A percentile compares a stretch with the other conserved stretches of the same genome.
Evolutionary conservation across 2,329 filamentous ascomycete species (phyloP).

Genomic region (Lecanicillium sp.): DNA sequence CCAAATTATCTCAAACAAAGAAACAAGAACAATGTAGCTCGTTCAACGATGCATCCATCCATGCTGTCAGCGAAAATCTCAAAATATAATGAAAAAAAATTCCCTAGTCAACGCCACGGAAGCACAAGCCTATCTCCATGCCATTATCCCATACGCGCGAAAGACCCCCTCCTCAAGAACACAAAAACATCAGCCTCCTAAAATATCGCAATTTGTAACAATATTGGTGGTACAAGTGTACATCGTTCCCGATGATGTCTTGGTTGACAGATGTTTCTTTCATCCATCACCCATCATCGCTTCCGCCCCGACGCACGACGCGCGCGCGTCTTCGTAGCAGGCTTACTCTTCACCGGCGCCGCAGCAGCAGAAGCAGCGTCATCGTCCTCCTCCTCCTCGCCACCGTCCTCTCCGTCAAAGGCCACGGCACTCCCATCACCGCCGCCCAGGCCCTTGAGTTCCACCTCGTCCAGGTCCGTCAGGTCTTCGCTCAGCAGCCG

Average conservation of each 20-base stretch:
- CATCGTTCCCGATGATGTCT: neutral
- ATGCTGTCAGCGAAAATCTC: neutral
- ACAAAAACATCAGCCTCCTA: too few relatives aligned
- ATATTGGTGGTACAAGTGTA: conserved; percentile 1
- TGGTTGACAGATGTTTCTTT: conserved; percentile 14
- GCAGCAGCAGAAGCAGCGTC: neutral
- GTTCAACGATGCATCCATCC: conserved; percentile 6
- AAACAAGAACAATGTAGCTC: neutral
- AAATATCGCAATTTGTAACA: too few relatives aligned
- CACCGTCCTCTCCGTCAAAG: neutral
- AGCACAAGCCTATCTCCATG: neutral
- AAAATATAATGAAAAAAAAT: neutral
- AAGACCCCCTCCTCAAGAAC: too few relatives aligned
- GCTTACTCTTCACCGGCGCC: neutral
- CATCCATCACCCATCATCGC: too few relatives aligned
- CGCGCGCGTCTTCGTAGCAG: neutral
- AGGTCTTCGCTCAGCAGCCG: conserved; percentile 74
- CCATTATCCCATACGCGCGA: neutral
- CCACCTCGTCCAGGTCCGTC: conserved; percentile 87
- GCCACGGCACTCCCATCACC: conserved; percentile 30
- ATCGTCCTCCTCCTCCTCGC: neutral
- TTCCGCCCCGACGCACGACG: neutral
- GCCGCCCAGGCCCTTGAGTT: conserved; percentile 62
- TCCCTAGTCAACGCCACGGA: neutral
- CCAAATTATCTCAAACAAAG: too few relatives aligned